Conservation (phyloP, 2,329 filamentous ascomycete species). For the Penicillium sp. region DNA sequence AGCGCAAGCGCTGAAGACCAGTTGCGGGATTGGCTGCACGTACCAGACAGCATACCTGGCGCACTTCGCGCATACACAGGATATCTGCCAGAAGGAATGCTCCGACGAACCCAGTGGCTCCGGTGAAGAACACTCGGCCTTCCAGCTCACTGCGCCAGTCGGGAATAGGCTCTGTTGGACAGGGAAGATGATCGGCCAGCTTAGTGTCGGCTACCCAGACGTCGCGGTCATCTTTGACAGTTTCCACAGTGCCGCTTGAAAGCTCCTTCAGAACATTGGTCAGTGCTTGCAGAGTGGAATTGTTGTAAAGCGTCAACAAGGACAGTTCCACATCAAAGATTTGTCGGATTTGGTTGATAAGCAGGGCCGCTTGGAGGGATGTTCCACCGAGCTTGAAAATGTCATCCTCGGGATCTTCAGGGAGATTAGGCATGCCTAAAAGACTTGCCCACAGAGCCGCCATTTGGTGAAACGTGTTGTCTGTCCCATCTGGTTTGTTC, state of each 20-base stretch:
- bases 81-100: conserved; percentile 69
- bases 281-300: neutral
- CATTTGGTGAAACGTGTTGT: no score
- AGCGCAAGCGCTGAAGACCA: neutral
- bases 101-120: conserved; percentile 31
- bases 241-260: neutral
- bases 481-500: no score
- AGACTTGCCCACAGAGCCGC: no score
- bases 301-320: no score
- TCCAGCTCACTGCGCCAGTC: conserved; percentile 19
- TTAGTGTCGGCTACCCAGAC: conserved; percentile 20
- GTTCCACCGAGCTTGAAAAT: no score
- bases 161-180: neutral
- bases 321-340: no score
- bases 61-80: conserved; percentile 50
- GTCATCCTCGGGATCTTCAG: no score
- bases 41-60: conserved; percentile 69
- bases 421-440: no score
- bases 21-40: neutral
- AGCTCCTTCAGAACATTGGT: neutral
- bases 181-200: conserved; percentile 8
- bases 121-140: conserved; percentile 68
- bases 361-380: no score
- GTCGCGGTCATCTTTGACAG: conserved; percentile 10
- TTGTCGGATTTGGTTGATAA: no score